These are phyloP conservation scores for Fusarium sp. DNA, from an alignment of 2,329 filamentous ascomycete species.

Conservation along the genomic window DNA sequence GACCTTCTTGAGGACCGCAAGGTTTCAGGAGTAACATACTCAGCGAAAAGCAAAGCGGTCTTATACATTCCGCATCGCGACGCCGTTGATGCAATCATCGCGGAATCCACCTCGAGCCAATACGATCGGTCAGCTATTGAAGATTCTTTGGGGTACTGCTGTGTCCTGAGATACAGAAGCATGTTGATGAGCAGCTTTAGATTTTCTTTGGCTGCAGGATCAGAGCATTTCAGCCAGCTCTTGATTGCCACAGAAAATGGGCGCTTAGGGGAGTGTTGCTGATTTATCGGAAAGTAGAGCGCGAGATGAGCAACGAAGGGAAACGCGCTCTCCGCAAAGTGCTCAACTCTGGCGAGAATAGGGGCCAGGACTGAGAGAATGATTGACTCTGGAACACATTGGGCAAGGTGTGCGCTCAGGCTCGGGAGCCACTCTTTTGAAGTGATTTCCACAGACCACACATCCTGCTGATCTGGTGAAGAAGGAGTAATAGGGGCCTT, in stretches of 20 bases:
- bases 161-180: constrained; percentile 88
- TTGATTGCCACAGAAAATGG: constrained; percentile 73
- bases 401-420: constrained; percentile 70
- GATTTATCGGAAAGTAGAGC: constrained; percentile 73
- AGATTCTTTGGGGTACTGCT: constrained; percentile 76
- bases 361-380: constrained; percentile 75
- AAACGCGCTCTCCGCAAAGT: constrained; percentile 78
- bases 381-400: constrained; percentile 68
- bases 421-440: constrained; percentile 68
- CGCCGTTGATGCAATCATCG: constrained; percentile 76
- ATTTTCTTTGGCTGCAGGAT: constrained; percentile 64
- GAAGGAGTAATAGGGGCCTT: constrained; percentile 10
- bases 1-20: constrained; percentile 72
- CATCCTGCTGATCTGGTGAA: constrained; percentile 29
- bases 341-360: constrained; percentile 72
- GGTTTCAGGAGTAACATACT: constrained; percentile 72
- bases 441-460: constrained; percentile 54
- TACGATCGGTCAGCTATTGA: constrained; percentile 81
- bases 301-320: constrained; percentile 88
- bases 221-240: constrained; percentile 65
- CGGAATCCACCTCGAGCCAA: constrained; percentile 88
- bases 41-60: constrained; percentile 83
- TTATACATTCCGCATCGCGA: constrained; percentile 85
- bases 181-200: constrained; percentile 79
- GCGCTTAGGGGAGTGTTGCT: constrained; percentile 67